Evolutionary conservation across 2,329 filamentous ascomycete species (phyloP).

Genomic region (Hymenotorrendiella dingleyae): DNA sequence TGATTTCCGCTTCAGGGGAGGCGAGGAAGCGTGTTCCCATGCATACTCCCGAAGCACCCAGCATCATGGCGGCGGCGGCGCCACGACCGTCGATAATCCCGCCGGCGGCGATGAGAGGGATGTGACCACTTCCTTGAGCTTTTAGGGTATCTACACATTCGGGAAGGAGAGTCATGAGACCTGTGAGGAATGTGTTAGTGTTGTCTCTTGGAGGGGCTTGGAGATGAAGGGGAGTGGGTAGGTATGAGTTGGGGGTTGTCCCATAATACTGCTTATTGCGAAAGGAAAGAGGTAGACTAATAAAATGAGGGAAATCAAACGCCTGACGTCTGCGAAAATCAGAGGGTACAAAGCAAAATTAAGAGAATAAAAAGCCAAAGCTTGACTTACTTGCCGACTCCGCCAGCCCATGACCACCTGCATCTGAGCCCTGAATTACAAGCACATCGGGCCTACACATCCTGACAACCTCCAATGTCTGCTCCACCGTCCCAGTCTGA

Average conservation of each 20-base stretch:
- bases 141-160: constrained; percentile 23
- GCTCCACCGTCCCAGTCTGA: constrained; percentile 21
- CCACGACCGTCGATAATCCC: constrained; percentile 31
- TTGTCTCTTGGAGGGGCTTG: too few relatives aligned
- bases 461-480: constrained; percentile 15
- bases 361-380: too few relatives aligned
- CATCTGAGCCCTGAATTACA: constrained; percentile 29
- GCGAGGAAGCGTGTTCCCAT: constrained; percentile 45
- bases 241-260: too few relatives aligned
- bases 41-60: constrained; percentile 35
- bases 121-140: constrained; percentile 7
- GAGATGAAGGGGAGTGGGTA: too few relatives aligned
- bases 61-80: constrained; percentile 26
- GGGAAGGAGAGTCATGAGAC: constrained; percentile 26
- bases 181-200: too few relatives aligned
- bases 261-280: too few relatives aligned
- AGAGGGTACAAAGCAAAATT: too few relatives aligned
- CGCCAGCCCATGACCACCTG: constrained; percentile 28
- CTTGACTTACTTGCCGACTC: constrained; percentile 21
- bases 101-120: constrained; percentile 26
- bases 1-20: constrained; percentile 37
- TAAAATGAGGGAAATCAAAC: too few relatives aligned
- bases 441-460: constrained; percentile 21
- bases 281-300: too few relatives aligned
- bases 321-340: too few relatives aligned